Evolutionary conservation across 2,329 filamentous ascomycete genomes (phyloP), one percentile per base, ranked within the genome.

Genomic region (Chalaropsis thielavioides): DNA sequence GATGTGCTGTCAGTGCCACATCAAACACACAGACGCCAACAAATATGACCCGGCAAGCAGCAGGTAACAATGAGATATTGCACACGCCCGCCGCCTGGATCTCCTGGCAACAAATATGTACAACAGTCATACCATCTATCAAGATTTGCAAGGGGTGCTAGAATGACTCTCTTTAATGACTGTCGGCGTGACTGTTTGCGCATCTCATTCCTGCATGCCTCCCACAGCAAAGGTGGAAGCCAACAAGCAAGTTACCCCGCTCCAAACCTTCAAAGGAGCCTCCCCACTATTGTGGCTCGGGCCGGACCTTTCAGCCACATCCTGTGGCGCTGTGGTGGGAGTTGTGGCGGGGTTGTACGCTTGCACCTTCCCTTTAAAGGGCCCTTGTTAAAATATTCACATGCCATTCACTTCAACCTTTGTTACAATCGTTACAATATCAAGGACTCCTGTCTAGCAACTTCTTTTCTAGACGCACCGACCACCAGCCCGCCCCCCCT

Each of bases 201-300:
- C 15, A n/a, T 38, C 31, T 58, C 27, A 31, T 58, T 22, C 54
- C 17, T 35, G 54, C 31, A n/a, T 46, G 15, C 13, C n/a, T 46
- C 15, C 43, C 7, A 38, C 7, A 38, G 10, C 35, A 38, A 4
- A 38, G 35, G 19, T 51, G 15, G 15, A 51, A 10, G 24, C 24
- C 46, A 24, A 24, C 51, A 24, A 22, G 13, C 24, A 56, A 56
- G 15, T 58, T 58, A 58, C 54, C 54, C 54, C 54, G 54, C 54
- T 35, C 24, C 54, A 17, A 35, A n/a, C 15, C 27, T 58, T 35
- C 7, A 22, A n/a, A n/a, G 24, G 3, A 19, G 19, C 11, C 11
- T 31, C 54, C 27, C 54, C 54, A 58, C 54, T 35, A 58, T 35
- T 58, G 54, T 58, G 54, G 54, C 17, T 58, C 54, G 54, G 54